Percentiles rank a stretch among this genome's conserved stretches.
phyloP scores from a whole-genome alignment of 2,329 filamentous ascomycete genomes.

The Fusarium sp. region DNA sequence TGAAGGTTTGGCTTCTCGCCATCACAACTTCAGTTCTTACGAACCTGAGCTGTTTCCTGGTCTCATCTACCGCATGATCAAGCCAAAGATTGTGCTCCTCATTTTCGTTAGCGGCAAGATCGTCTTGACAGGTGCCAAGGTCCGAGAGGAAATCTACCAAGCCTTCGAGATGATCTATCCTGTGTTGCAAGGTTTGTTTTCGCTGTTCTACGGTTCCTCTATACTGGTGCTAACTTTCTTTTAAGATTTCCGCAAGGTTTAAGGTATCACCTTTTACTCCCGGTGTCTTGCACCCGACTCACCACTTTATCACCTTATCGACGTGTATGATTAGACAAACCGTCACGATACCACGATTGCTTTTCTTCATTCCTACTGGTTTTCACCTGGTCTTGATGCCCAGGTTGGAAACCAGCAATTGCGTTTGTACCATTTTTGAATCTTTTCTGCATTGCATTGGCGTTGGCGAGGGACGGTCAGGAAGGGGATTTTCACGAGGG shows the following conservation, averaged over 20 bases:
- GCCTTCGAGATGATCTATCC: conserved; percentile 98
- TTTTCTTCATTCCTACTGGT: conserved; percentile 45
- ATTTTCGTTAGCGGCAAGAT: conserved; percentile 99
- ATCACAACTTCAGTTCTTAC: conserved; percentile 99
- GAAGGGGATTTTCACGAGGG: conserved; percentile 50
- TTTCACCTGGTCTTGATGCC: conserved; percentile 47
- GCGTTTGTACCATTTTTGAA: conserved; percentile 58
- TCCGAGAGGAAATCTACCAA: conserved; percentile 97
- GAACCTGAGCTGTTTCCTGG: conserved; percentile 98
- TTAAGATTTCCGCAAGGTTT: conserved; percentile 72
- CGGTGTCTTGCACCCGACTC: conserved; percentile 3
- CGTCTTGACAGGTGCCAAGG: conserved; percentile 96
- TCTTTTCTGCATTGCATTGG: conserved; percentile 70
- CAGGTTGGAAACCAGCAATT: conserved; percentile 15
- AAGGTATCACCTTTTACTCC: conserved; percentile 42
- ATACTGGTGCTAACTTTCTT: conserved; percentile 16
- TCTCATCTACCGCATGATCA: conserved; percentile 99
- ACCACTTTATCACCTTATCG: conserved; percentile 42
- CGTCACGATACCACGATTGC: conserved; percentile 65
- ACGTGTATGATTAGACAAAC: conserved; percentile 61
- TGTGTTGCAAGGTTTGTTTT: conserved; percentile 83
- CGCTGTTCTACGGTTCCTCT: neutral
- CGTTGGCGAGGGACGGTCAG: conserved; percentile 62
- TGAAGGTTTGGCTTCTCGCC: conserved; percentile 93
- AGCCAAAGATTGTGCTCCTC: conserved; percentile 97